Base-by-base conservation (phyloP, 192 early-diverging fungal genomes). In the Entomortierella lignicola region DNA sequence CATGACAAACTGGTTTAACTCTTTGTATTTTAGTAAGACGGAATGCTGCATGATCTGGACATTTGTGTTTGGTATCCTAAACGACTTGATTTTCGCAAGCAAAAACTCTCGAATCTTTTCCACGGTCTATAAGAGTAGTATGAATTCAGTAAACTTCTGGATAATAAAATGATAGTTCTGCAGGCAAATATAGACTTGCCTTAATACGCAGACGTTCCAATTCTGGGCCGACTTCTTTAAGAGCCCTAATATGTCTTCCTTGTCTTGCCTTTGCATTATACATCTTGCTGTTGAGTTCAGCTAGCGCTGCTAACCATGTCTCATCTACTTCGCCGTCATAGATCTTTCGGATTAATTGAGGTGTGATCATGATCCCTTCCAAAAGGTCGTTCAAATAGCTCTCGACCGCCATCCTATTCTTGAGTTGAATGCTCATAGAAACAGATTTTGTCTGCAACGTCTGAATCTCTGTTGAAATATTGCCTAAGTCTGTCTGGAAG, bases 311-410 rank as follows among this genome's bases (percentile, higher is more conserved):
- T 25, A 97, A 68, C 89, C 96, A 99, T 52, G 90, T 85, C 59
- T 97, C 96, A 72, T 98, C 94, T 50, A 98, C 90, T 50, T 98
- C 96, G 17, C 91, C 93, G 72, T 98, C 94, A 63, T 90, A 94
- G 71, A 99, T 97, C 77, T 91, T 94, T 31, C 91, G 86, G 53
- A 94, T 91, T 42, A 90, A 79, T 39, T 87, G 81, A 0, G 93
- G 93, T 2, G 92, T 81, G 27, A 99, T 84, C n/a, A 95, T 88
- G 32, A 97, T 87, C 8, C 94, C 96, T 52, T 97, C 93, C 31
- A 99, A 83, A 15, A 96, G 85, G 52, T 83, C 86, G 50, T 85
- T 86, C 15, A 99, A 81, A 70, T 89, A 79, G 37, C 86, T 85
- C 80, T 97, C 94, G 5, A 95, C 87, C 10, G 73, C 91, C 69